These are phyloP conservation scores for Staphylotrichum longicolle DNA, from an alignment of 495 filamentous ascomycete genomes.

Conservation along the genomic window DNA sequence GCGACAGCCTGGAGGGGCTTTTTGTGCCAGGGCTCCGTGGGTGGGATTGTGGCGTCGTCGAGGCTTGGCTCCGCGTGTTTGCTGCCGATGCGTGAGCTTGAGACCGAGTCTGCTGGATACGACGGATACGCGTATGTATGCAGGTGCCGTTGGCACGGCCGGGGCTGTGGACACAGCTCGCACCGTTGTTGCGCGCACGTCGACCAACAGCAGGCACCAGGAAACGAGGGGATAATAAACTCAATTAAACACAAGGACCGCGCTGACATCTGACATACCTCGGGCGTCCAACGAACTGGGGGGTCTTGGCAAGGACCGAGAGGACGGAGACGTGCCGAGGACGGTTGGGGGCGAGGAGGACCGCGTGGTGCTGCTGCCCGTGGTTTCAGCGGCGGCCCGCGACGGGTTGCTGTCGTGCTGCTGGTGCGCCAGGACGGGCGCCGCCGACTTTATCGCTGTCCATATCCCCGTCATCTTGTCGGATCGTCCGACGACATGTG, in stretches of 20 bases:
- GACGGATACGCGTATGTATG: slow-evolving; percentile 7
- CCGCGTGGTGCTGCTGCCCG: background rate
- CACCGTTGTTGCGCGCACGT: background rate
- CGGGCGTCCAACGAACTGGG: slow-evolving; percentile 20
- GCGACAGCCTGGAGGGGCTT: slow-evolving; percentile 22
- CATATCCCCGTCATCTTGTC: slow-evolving; percentile 27
- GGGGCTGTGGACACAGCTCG: no score
- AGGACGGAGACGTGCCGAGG: slow-evolving; percentile 15
- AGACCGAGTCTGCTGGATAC: background rate
- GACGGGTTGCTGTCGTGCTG: background rate
- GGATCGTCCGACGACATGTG: slow-evolving; percentile 8
- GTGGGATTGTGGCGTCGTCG: slow-evolving; percentile 20
- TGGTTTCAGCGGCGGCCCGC: background rate
- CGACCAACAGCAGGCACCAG: background rate
- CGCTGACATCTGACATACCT: slow-evolving; percentile 18
- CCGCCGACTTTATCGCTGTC: slow-evolving; percentile 27
- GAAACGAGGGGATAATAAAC: background rate
- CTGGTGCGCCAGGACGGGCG: slow-evolving; percentile 5
- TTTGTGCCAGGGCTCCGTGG: slow-evolving; percentile 4
- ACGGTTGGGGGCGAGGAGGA: slow-evolving; percentile 6
- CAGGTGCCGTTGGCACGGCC: background rate
- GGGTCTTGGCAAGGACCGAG: slow-evolving; percentile 21
- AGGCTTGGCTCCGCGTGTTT: slow-evolving; percentile 19
- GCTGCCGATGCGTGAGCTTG: slow-evolving; percentile 23
- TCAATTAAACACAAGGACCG: background rate